Evolutionary conservation across 2,329 filamentous ascomycete genomes (phyloP).

Genomic region (Arachnomyces sp.): DNA sequence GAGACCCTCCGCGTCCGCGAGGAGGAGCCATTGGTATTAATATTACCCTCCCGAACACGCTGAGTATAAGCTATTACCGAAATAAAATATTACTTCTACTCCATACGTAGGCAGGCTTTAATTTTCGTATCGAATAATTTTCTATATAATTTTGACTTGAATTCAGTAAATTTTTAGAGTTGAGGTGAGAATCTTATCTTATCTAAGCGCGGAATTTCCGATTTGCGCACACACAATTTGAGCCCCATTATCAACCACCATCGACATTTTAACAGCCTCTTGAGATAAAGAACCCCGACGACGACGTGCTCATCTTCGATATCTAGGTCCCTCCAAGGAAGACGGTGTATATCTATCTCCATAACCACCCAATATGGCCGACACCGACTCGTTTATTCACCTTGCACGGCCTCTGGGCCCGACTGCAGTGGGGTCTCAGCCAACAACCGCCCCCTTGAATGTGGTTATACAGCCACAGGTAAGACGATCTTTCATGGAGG

Average conservation of each 20-base stretch:
- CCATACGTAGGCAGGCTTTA: conserved; percentile 1
- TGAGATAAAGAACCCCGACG: conserved; percentile 25
- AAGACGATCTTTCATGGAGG: conserved; percentile 26
- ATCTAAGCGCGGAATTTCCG: conserved; percentile 43
- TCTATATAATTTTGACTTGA: conserved; percentile 3
- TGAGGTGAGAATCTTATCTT: conserved; percentile 34
- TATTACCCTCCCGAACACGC: conserved; percentile 1
- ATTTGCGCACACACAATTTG: conserved; percentile 33
- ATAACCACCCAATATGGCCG: conserved; percentile 62
- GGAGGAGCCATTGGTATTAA: conserved; percentile 21
- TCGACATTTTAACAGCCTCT: conserved; percentile 13
- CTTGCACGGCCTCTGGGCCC: conserved; percentile 87
- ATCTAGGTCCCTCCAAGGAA: conserved; percentile 3
- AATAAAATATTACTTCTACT: conserved; percentile 10
- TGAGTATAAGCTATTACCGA: conserved; percentile 5
- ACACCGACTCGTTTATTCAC: conserved; percentile 83
- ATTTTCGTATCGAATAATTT: too few relatives aligned
- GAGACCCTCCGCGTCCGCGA: conserved; percentile 12
- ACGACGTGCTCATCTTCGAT: conserved; percentile 8
- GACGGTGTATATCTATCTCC: conserved; percentile 22
- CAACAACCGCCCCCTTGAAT: conserved; percentile 81
- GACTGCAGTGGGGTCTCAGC: conserved; percentile 67
- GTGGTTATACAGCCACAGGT: conserved; percentile 96
- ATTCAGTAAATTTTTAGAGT: conserved; percentile 3
- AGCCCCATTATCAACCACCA: conserved; percentile 17